Percentiles rank a stretch among this genome's conserved stretches.
Conservation (phyloP, 225 moss, liverwort and hornwort genomes). For the Sphagnum tenellum region DNA sequence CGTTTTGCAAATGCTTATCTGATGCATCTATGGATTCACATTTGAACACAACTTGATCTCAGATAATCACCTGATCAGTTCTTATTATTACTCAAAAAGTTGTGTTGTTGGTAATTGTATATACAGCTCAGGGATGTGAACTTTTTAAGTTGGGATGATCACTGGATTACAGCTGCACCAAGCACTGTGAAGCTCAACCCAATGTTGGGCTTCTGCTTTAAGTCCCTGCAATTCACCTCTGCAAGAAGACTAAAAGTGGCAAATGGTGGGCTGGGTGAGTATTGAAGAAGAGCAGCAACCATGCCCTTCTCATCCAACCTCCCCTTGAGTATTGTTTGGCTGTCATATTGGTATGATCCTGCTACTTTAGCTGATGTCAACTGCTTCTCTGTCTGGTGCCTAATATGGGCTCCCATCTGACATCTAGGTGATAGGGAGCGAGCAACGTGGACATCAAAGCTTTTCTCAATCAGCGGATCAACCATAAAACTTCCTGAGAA, state of each 20-base stretch:
- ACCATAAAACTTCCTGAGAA: conserved; percentile 50
- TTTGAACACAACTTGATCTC: too few species aligned
- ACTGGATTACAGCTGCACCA: conserved; percentile 2
- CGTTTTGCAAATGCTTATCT: too few species aligned
- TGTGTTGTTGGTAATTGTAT: too few species aligned
- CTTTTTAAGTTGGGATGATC: too few species aligned
- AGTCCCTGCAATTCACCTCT: conserved; percentile 58
- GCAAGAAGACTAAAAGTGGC: conserved; percentile 60
- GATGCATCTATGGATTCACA: too few species aligned
- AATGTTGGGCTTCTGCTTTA: conserved; percentile 48
- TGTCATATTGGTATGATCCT: conserved; percentile 45
- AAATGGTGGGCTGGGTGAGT: conserved; percentile 46
- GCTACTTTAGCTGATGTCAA: conserved; percentile 63
- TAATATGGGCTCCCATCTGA: conserved; percentile 54
- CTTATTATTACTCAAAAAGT: too few species aligned
- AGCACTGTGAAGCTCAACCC: conserved; percentile 50
- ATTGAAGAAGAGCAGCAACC: conserved; percentile 63
- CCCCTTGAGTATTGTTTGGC: conserved; percentile 56
- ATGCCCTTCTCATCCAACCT: conserved; percentile 56
- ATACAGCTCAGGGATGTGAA: too few species aligned
- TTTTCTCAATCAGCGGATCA: conserved; percentile 69
- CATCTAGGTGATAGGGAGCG: conserved; percentile 46
- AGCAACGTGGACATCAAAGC: conserved; percentile 58
- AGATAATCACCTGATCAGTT: too few species aligned
- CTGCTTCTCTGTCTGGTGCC: conserved; percentile 58